phyloP scores from a whole-genome alignment of 2,329 filamentous ascomycete species.

The Exophiala alcalophila region DNA sequence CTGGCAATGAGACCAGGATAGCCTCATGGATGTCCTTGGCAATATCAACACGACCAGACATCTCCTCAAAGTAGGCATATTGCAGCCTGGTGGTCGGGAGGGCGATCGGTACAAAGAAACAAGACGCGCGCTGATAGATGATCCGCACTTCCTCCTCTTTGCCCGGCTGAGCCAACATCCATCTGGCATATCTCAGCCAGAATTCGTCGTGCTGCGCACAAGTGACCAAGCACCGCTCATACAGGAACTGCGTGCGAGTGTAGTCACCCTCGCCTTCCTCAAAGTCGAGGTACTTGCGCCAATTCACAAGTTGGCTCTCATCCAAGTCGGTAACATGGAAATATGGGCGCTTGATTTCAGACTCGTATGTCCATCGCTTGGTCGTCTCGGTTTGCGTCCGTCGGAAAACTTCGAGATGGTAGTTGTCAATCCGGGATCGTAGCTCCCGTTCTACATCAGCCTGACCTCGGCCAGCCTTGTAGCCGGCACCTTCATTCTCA shows the following conservation, averaged over 20 bases:
- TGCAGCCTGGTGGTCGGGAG: conserved; percentile 79
- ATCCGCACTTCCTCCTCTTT: conserved; percentile 89
- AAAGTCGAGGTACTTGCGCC: conserved; percentile 95
- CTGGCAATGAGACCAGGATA: conserved; percentile 71
- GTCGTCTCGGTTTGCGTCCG: conserved; percentile 82
- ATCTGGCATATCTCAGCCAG: conserved; percentile 94
- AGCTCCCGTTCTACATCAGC: conserved; percentile 81
- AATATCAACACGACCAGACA: conserved; percentile 69
- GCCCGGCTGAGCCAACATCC: conserved; percentile 77
- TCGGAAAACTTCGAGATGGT: conserved; percentile 77
- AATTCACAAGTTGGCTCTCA: conserved; percentile 78
- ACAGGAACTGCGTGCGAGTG: conserved; percentile 72
- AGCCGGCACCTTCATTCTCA: conserved; percentile 59
- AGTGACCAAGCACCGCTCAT: conserved; percentile 89
- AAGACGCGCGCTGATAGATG: conserved; percentile 85
- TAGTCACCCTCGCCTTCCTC: conserved; percentile 83
- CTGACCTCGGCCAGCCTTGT: conserved; percentile 58
- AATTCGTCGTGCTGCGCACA: conserved; percentile 96
- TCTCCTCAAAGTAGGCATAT: conserved; percentile 94
- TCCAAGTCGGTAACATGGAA: conserved; percentile 95
- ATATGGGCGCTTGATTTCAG: conserved; percentile 91
- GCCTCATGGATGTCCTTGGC: conserved; percentile 81
- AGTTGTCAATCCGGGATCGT: conserved; percentile 71
- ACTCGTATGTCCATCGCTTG: conserved; percentile 92
- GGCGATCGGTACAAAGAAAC: conserved; percentile 81